These are phyloP conservation scores for Monascus ruber DNA, from an alignment of 2,329 filamentous ascomycete species.

Conservation along the genomic window DNA sequence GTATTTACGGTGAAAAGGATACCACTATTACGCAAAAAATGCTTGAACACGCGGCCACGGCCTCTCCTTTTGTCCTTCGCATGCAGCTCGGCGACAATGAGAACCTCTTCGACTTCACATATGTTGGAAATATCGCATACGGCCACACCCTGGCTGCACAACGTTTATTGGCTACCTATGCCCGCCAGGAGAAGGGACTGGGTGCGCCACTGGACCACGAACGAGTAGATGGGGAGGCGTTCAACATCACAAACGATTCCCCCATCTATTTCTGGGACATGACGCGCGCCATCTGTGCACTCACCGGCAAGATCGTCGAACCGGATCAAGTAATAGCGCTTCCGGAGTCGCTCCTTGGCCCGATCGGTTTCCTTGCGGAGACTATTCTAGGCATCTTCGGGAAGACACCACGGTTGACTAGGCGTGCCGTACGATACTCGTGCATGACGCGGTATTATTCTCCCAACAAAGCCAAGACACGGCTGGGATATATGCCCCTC, in stretches of 20 bases:
- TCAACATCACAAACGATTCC: conserved; percentile 82
- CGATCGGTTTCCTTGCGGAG: conserved; percentile 33
- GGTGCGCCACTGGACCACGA: conserved; percentile 59
- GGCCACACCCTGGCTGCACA: conserved; percentile 72
- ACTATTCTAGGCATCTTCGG: conserved; percentile 32
- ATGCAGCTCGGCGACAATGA: conserved; percentile 69
- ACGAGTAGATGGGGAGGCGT: conserved; percentile 70
- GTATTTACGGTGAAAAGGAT: conserved; percentile 87
- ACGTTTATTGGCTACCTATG: conserved; percentile 54
- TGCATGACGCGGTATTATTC: conserved; percentile 39
- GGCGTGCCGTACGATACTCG: conserved; percentile 35
- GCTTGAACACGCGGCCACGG: conserved; percentile 55
- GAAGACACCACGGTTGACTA: conserved; percentile 35
- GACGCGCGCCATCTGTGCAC: conserved; percentile 62
- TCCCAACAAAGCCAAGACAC: conserved; percentile 35
- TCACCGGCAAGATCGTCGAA: conserved; percentile 34
- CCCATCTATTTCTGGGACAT: conserved; percentile 91
- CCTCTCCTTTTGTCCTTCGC: conserved; percentile 49
- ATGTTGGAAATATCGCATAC: conserved; percentile 59
- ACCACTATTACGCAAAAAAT: conserved; percentile 63
- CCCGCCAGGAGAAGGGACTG: conserved; percentile 30
- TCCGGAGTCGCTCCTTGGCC: conserved; percentile 27
- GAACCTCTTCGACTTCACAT: conserved; percentile 62
- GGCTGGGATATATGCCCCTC: conserved; percentile 35
- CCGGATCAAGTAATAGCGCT: conserved; percentile 31